A percentile compares a stretch with the other conserved stretches of the same genome.
Evolutionary conservation across 2,329 filamentous ascomycete species (phyloP).

Genomic region (Claviceps humidiphila): DNA sequence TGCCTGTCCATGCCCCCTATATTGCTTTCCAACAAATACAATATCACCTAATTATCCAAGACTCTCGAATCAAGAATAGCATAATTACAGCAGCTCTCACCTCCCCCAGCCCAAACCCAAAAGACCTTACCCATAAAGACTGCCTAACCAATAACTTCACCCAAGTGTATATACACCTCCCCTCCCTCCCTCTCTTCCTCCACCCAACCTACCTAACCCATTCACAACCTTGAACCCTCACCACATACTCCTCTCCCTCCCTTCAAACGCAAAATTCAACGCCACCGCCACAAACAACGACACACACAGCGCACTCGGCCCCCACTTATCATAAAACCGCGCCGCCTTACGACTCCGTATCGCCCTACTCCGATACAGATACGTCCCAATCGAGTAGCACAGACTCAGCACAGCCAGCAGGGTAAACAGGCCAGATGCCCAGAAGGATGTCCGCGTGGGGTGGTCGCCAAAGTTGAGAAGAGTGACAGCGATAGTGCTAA

Average conservation of each 20-base stretch:
- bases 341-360: constrained; percentile 77
- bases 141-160: too few relatives aligned
- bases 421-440: constrained; percentile 67
- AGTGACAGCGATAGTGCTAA: constrained; percentile 74
- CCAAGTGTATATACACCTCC: neutral
- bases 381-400: constrained; percentile 72
- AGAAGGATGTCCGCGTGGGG: constrained; percentile 45
- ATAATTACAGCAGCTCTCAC: too few relatives aligned
- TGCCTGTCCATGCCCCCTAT: too few relatives aligned
- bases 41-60: too few relatives aligned
- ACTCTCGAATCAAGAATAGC: too few relatives aligned
- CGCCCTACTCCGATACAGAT: constrained; percentile 75
- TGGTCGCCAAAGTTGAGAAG: constrained; percentile 66
- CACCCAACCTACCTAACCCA: neutral
- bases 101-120: too few relatives aligned
- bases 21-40: too few relatives aligned
- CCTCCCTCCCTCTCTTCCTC: neutral
- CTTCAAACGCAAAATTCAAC: constrained; percentile 69
- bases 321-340: constrained; percentile 81
- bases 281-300: constrained; percentile 61
- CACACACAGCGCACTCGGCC: constrained; percentile 63
- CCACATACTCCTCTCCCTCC: constrained; percentile 47
- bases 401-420: constrained; percentile 64
- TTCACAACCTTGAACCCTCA: constrained; percentile 15
- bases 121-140: too few relatives aligned